These are phyloP conservation scores for Pelagomonas calceolata DNA, from an alignment of 108 stramenopile genomes.

Conservation along the genomic window DNA sequence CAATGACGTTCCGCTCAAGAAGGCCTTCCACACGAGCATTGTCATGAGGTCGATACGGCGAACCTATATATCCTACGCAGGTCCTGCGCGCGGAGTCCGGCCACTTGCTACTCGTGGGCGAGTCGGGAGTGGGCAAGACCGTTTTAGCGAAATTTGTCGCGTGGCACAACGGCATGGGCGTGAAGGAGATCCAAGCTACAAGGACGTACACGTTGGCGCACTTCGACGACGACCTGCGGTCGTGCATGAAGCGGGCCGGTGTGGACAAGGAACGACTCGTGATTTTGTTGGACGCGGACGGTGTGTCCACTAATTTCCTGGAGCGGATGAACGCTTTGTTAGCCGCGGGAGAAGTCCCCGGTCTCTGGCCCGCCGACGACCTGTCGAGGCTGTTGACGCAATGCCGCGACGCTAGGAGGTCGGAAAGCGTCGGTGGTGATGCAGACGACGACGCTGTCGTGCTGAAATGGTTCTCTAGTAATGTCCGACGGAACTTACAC, in stretches of 20 bases:
- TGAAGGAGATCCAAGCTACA: conserved; percentile 87
- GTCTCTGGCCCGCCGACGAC: conserved; percentile 98
- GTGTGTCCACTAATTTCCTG: conserved; percentile 78
- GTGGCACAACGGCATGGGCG: conserved; percentile 95
- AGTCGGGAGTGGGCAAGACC: conserved; percentile 88
- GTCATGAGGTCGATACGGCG: too few species aligned
- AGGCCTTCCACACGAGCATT: too few species aligned
- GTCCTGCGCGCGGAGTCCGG: conserved; percentile 81
- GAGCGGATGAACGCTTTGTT: conserved; percentile 99
- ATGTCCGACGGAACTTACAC: conserved; percentile 92
- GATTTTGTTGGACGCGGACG: conserved; percentile 94
- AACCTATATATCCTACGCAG: conserved; percentile 3
- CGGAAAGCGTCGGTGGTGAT: conserved; percentile 53
- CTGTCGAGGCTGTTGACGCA: conserved; percentile 75
- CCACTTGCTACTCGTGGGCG: conserved; percentile 79
- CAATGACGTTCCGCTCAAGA: too few species aligned
- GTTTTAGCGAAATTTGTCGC: conserved; percentile 69
- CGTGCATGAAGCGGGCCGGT: conserved; percentile 82
- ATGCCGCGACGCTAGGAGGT: conserved; percentile 56
- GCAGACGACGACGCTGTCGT: conserved; percentile 74
- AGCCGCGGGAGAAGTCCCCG: conserved; percentile 97
- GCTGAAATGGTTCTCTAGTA: conserved; percentile 47
- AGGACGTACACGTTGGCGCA: conserved; percentile 80
- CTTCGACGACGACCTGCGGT: conserved; percentile 89
- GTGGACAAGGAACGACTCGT: conserved; percentile 91